These are phyloP conservation scores for Globisporangium middletonii DNA, from an alignment of 352 stramenopile species.

Conservation along the genomic window DNA sequence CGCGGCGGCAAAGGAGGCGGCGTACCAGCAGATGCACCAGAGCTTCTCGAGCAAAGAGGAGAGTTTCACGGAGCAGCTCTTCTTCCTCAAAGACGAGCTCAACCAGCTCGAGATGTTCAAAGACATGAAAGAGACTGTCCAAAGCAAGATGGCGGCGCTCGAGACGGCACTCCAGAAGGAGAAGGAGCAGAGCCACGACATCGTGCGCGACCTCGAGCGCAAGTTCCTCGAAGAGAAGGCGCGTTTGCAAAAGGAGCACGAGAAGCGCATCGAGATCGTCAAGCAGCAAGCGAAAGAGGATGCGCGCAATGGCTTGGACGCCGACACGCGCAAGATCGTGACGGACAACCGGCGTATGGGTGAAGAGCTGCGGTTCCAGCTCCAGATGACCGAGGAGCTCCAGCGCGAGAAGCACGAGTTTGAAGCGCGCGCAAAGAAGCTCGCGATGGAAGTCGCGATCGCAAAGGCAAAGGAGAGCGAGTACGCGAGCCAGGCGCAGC, in stretches of 20 bases:
- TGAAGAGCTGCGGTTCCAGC: slow-evolving; percentile 91
- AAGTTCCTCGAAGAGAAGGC: slow-evolving; percentile 88
- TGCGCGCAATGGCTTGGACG: slow-evolving; percentile 85
- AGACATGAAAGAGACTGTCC: slow-evolving; percentile 61
- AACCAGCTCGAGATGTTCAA: slow-evolving; percentile 59
- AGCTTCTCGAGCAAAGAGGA: slow-evolving; percentile 44
- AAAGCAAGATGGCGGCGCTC: slow-evolving; percentile 50
- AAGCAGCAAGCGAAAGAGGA: slow-evolving; percentile 87
- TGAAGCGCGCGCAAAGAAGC: slow-evolving; percentile 44
- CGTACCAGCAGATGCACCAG: slow-evolving; percentile 40
- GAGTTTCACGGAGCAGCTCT: slow-evolving; percentile 45
- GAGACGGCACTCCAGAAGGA: slow-evolving; percentile 56
- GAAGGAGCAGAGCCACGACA: slow-evolving; percentile 43
- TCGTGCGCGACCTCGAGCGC: slow-evolving; percentile 64
- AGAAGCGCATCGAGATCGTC: slow-evolving; percentile 82
- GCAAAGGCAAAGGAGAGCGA: slow-evolving; percentile 81
- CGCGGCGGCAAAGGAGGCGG: slow-evolving; percentile 36
- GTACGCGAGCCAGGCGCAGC: slow-evolving; percentile 78
- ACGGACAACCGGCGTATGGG: slow-evolving; percentile 90
- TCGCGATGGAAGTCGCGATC: slow-evolving; percentile 72
- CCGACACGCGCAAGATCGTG: slow-evolving; percentile 89
- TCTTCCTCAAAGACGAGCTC: slow-evolving; percentile 59
- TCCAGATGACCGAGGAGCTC: slow-evolving; percentile 88
- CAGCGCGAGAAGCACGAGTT: slow-evolving; percentile 77
- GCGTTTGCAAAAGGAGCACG: slow-evolving; percentile 75